These are phyloP conservation scores for Hexamita inflata DNA, from an alignment of 208 protist genomes.

Conservation along the genomic window DNA sequence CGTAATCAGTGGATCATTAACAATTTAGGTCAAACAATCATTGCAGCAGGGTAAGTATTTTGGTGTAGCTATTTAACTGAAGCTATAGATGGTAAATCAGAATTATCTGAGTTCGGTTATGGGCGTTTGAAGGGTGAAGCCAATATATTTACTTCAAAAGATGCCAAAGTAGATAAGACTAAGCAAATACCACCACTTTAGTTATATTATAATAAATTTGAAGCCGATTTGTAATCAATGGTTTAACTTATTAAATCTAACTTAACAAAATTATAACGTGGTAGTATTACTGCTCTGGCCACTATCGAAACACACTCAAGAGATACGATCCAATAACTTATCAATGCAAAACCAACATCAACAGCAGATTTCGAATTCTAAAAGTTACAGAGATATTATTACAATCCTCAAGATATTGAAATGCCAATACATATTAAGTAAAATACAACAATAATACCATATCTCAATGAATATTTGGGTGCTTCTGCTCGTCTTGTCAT, in stretches of 20 bases:
- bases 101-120: slow-evolving; percentile 1
- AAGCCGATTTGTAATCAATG: slow-evolving; percentile 58
- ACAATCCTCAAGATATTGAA: slow-evolving; percentile 51
- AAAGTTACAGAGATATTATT: slow-evolving; percentile 76
- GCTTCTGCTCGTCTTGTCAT: slow-evolving; percentile 91
- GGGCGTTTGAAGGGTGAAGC: slow-evolving; percentile 46
- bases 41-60: slow-evolving; percentile 74
- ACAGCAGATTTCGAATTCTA: slow-evolving; percentile 70
- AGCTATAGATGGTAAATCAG: slow-evolving; percentile 62
- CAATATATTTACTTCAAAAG: slow-evolving; percentile 69
- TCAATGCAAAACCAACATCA: not conserved
- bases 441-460: slow-evolving; percentile 80
- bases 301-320: slow-evolving; percentile 88
- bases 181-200: not conserved
- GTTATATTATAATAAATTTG: slow-evolving; percentile 32
- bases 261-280: slow-evolving; percentile 69
- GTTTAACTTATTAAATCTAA: slow-evolving; percentile 63
- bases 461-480: slow-evolving; percentile 95
- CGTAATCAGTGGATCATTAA: slow-evolving; percentile 65
- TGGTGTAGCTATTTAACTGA: slow-evolving; percentile 74
- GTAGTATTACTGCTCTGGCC: slow-evolving; percentile 76
- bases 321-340: slow-evolving; percentile 76
- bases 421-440: slow-evolving; percentile 68
- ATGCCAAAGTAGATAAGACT: slow-evolving; percentile 67
- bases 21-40: slow-evolving; percentile 71